Base-by-base conservation (phyloP, 1,139 yeast genomes). In the Scheffersomyces illinoinensis region DNA sequence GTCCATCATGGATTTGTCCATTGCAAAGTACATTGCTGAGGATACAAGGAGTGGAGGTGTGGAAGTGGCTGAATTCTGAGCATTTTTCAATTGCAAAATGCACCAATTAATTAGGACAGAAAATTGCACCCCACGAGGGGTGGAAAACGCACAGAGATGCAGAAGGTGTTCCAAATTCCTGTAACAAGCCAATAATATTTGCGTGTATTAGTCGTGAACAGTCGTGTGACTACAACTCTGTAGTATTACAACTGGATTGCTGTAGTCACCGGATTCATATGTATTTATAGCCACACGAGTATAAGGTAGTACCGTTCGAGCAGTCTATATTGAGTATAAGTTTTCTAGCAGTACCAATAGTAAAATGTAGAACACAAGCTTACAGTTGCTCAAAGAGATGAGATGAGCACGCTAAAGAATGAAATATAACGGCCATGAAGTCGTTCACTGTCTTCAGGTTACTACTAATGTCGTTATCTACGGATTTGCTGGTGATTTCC, bases 1-100 rank as follows among this genome's bases (percentile, higher is more conserved):
- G 51, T 81, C 88, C 26, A 80, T 85, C 24, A 87, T 87, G 91
- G 91, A 87, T 64, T 72, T 85, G 12, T 71, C 82, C 43, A 77
- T 85, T 14, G 89, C 75, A 4, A 72, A 73, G 58, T 61, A 64
- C 47, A 59, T 76, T 18, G 63, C 69, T 14, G 62, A 64, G 5
- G 60, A 64, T 12, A 58, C 61, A 5, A 52, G 26, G 57, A 50
- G 50, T 39, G 55, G 52, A 5, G 56, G 61, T 17, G 54, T 43
- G 23, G 61, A 17, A n/a, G 24, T 49, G 48, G n/a, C 50, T 24
- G 48, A 23, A 14, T 48, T 48, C 51, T 48, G 17, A 48, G 12
- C n/a, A 48, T 10, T 48, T 48, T 20, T 6, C 14, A 33, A 33
- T 33, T 33, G 43, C 43, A 33, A 33, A 33, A 33, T 33, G 43